Evolutionary conservation across 2,329 filamentous ascomycete species (phyloP), one percentile per base, ranked within the genome.

Genomic region (Juglanconis sp.): DNA sequence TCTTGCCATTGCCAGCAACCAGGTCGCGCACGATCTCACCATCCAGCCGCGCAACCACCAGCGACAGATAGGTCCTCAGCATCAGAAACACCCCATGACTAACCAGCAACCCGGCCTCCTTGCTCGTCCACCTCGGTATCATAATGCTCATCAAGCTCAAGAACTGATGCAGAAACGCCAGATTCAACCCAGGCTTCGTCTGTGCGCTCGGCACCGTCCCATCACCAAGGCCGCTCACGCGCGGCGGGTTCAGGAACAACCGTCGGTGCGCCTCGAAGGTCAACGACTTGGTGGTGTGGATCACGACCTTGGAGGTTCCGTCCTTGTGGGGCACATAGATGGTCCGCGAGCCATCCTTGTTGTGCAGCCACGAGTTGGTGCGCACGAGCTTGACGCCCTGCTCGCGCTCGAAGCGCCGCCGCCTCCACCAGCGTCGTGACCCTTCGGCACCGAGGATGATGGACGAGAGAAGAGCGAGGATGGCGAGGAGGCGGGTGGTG

Each of bases 121-220:
- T 99, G 73, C 92, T 96, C 15, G 89, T 89, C 90, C 94, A 96
- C 64, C 94, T 82, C 5, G 95, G 95, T 64, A 99, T 90, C 92
- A 98, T 96, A 71, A 99, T 98, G 76, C 92, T 97, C 77, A 98
- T 86, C 57, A 99, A 78, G 70, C 94, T 97, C 55, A 98, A 81
- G 68, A 99, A 98, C 75, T 99, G 95, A 73, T 99, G 95, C 56
- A 99, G 75, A 69, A 99, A 99, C 10, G 95, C 95, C 61, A 99
- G 81, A 71, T 99, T 99, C 44, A 99, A 78, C 0, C 95, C 95
- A 0, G 95, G 92, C 73, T 96, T 98, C 3, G 93, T 94, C 72
- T 96, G 91, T 9, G 91, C 85, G 2, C 93, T 91, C 15, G 95
- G 95, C 5, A 96, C 91, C 48, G 83, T 82, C 13, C 87, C 87